These are phyloP conservation scores for Akanthomyces uredinophilus DNA, from an alignment of 2,329 filamentous ascomycete genomes.

Conservation along the genomic window DNA sequence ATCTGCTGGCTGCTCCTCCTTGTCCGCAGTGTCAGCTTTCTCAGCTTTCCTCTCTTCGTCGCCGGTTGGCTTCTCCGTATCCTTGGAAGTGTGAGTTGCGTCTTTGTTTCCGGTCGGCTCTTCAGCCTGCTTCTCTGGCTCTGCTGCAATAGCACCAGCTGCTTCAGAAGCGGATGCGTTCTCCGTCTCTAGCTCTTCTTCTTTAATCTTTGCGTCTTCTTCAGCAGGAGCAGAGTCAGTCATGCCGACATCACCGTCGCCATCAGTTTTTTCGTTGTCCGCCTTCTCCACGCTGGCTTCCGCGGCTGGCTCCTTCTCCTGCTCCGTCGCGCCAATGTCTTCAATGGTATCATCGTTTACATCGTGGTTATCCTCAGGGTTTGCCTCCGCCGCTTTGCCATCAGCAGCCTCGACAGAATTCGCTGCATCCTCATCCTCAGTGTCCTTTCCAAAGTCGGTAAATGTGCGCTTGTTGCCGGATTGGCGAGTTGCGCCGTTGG, in stretches of 20 bases:
- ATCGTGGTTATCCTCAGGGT: slow-evolving; percentile 30
- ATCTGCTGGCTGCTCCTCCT: slow-evolving; percentile 22
- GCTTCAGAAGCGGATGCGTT: slow-evolving; percentile 20
- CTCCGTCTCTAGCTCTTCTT: slow-evolving; percentile 34
- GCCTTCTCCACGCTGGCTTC: slow-evolving; percentile 17
- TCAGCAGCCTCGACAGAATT: slow-evolving; percentile 30
- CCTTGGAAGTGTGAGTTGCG: not conserved
- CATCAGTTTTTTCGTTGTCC: slow-evolving; percentile 34
- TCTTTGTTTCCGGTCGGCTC: not conserved
- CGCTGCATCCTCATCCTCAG: slow-evolving; percentile 35
- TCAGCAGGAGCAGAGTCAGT: slow-evolving; percentile 31
- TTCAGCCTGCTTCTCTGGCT: slow-evolving; percentile 20
- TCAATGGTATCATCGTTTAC: slow-evolving; percentile 40
- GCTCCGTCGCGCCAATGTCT: slow-evolving; percentile 32
- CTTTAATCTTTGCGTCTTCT: slow-evolving; percentile 33
- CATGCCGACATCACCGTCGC: slow-evolving; percentile 50
- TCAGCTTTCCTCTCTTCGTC: slow-evolving; percentile 17
- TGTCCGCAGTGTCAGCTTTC: slow-evolving; percentile 17
- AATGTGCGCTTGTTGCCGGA: slow-evolving; percentile 48
- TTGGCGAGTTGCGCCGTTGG: slow-evolving; percentile 62
- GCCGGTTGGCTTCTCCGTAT: slow-evolving; percentile 3
- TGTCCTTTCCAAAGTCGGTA: slow-evolving; percentile 45
- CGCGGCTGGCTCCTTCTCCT: slow-evolving; percentile 23
- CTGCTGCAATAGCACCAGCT: slow-evolving; percentile 12
- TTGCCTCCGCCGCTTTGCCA: slow-evolving; percentile 27